Percentiles rank a stretch among this genome's conserved stretches.
These are phyloP conservation scores for Leccinum obscurum DNA, from an alignment of 768 basidiomycete genomes.

Conservation along the genomic window DNA sequence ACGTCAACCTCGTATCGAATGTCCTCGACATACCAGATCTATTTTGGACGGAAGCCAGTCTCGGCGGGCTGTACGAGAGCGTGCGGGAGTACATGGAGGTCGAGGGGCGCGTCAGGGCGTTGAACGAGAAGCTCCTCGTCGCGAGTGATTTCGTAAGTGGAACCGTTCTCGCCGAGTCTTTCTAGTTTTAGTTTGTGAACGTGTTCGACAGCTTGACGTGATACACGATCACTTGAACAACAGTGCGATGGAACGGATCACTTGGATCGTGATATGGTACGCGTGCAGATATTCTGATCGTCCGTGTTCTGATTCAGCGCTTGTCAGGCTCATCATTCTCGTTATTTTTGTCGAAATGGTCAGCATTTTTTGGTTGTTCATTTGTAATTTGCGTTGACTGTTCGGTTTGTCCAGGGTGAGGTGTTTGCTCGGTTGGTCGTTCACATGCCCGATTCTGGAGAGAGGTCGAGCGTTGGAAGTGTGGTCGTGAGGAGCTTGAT, in stretches of 20 bases:
- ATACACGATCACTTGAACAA: constrained; percentile 94
- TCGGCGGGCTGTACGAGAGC: constrained; percentile 87
- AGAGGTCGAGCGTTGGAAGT: background rate
- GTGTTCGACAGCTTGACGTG: constrained; percentile 66
- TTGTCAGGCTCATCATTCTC: constrained; percentile 78
- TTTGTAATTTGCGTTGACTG: background rate
- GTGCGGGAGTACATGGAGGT: constrained; percentile 97
- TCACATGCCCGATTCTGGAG: constrained; percentile 36
- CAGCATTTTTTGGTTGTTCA: constrained; percentile 22
- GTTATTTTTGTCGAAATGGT: constrained; percentile 89
- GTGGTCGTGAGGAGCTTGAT: constrained; percentile 17
- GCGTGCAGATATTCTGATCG: constrained; percentile 42
- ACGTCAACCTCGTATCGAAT: constrained; percentile 90
- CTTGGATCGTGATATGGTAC: constrained; percentile 73
- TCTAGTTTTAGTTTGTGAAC: background rate
- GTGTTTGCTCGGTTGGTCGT: constrained; percentile 75
- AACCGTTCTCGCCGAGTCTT: background rate
- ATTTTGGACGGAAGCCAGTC: constrained; percentile 92
- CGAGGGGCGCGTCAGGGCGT: constrained; percentile 70
- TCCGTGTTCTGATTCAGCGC: constrained; percentile 29
- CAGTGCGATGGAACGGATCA: constrained; percentile 87
- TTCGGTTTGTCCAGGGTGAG: constrained; percentile 56
- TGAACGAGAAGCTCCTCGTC: constrained; percentile 87
- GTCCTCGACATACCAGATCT: constrained; percentile 92
- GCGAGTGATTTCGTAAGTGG: constrained; percentile 82